Percentiles rank a stretch among this genome's conserved stretches.
Conservation (phyloP, 768 basidiomycete species). For the Mycena rosella region DNA sequence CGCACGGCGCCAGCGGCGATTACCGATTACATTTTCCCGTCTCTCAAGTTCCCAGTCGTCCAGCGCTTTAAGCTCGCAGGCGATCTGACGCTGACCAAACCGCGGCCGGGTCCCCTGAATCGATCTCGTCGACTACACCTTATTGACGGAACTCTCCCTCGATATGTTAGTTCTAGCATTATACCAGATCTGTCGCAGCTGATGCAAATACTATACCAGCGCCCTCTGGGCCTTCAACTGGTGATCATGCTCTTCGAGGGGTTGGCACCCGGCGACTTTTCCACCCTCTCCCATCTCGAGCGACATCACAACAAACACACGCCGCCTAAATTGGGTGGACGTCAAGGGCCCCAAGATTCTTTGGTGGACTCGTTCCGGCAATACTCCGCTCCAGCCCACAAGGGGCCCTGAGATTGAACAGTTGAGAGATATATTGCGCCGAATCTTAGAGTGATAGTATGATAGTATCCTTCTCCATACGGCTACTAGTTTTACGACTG, state of each 20-base stretch:
- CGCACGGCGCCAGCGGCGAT: slow-evolving; percentile 25
- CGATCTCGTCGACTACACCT: slow-evolving; percentile 33
- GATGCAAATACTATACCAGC: background rate
- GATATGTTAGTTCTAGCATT: slow-evolving; percentile 10
- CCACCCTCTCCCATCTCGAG: slow-evolving; percentile 32
- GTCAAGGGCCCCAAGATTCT: no score
- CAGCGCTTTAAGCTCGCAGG: slow-evolving; percentile 34
- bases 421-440: no score
- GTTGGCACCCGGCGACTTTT: slow-evolving; percentile 22
- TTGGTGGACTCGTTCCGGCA: background rate
- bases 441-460: background rate
- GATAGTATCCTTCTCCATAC: no score
- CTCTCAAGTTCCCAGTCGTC: slow-evolving; percentile 38
- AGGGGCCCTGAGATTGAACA: no score
- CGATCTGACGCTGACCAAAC: slow-evolving; percentile 26
- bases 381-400: background rate
- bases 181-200: background rate
- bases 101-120: slow-evolving; percentile 33
- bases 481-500: no score
- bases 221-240: background rate
- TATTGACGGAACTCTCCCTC: slow-evolving; percentile 31
- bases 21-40: slow-evolving; percentile 28
- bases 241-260: slow-evolving; percentile 28
- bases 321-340: no score
- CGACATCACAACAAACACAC: background rate